These are phyloP conservation scores for Xylariaceae sp. DNA, from an alignment of 2,329 filamentous ascomycete species.

Conservation along the genomic window DNA sequence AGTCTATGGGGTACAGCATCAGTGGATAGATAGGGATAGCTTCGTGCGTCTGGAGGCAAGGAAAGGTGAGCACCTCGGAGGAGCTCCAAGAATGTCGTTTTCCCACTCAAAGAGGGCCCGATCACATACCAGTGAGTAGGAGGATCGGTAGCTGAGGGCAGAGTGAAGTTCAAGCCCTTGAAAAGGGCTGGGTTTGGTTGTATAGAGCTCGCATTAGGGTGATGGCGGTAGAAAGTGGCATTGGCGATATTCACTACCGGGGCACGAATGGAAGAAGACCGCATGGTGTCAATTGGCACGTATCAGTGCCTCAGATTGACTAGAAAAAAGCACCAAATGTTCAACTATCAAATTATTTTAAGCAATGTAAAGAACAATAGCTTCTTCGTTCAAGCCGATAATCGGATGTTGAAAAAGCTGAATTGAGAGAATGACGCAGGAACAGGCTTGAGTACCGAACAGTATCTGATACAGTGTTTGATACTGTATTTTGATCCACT, in stretches of 20 bases:
- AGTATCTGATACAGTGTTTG: too few species aligned
- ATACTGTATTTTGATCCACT: too few species aligned
- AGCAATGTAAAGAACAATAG: background rate
- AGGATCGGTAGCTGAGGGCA: constrained; percentile 53
- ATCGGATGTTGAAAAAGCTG: constrained; percentile 18
- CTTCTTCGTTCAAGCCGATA: constrained; percentile 16
- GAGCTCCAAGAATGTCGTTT: constrained; percentile 78
- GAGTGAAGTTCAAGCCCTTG: constrained; percentile 61
- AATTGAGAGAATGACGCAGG: constrained; percentile 9
- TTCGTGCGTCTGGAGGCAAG: constrained; percentile 69
- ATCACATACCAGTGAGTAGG: constrained; percentile 78
- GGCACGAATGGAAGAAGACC: constrained; percentile 34
- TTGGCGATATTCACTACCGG: constrained; percentile 70
- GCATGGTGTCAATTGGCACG: constrained; percentile 34
- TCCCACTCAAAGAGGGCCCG: constrained; percentile 71
- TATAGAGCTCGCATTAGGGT: constrained; percentile 53
- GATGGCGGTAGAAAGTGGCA: constrained; percentile 78
- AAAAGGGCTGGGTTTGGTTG: constrained; percentile 70
- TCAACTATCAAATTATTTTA: background rate
- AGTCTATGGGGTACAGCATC: constrained; percentile 54
- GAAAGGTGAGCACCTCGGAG: constrained; percentile 72
- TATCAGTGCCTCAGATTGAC: constrained; percentile 8
- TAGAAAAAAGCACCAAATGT: too few species aligned
- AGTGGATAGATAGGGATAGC: constrained; percentile 72
- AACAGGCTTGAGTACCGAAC: too few species aligned